These are phyloP conservation scores for Paraleonurus japonicus DNA, from an alignment of 257 asterid genomes.

Conservation along the genomic window DNA sequence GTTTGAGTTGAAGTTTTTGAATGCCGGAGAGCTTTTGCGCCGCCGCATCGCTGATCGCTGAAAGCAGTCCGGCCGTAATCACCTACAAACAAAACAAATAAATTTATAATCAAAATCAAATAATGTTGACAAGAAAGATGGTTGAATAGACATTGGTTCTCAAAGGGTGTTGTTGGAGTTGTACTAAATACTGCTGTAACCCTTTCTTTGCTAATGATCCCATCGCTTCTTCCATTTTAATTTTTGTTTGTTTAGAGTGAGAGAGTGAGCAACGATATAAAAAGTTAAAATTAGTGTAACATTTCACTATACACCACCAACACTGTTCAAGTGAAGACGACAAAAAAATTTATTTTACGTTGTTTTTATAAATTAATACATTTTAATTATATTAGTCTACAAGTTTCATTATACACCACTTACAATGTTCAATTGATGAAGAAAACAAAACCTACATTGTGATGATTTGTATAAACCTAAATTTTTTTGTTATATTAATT, in stretches of 20 bases:
- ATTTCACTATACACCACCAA: too few relatives aligned
- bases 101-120: not conserved
- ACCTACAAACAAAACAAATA: slow-evolving; percentile 33
- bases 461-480: too few relatives aligned
- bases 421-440: too few relatives aligned
- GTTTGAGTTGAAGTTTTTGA: slow-evolving; percentile 78
- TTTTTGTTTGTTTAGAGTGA: not conserved
- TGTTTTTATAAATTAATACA: too few relatives aligned
- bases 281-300: too few relatives aligned
- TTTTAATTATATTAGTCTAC: too few relatives aligned
- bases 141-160: slow-evolving; percentile 58
- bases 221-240: slow-evolving; percentile 33
- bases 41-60: slow-evolving; percentile 76
- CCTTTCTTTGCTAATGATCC: slow-evolving; percentile 69
- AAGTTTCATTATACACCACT: too few relatives aligned
- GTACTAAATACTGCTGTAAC: slow-evolving; percentile 55
- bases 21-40: slow-evolving; percentile 88
- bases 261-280: too few relatives aligned
- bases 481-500: too few relatives aligned
- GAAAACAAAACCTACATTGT: too few relatives aligned
- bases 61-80: slow-evolving; percentile 78
- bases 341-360: too few relatives aligned
- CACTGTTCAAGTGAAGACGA: too few relatives aligned
- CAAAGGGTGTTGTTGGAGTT: slow-evolving; percentile 79
- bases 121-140: slow-evolving; percentile 1